These are phyloP conservation scores for Monosporascus sp. DNA, from an alignment of 2,329 filamentous ascomycete genomes.

Conservation along the genomic window DNA sequence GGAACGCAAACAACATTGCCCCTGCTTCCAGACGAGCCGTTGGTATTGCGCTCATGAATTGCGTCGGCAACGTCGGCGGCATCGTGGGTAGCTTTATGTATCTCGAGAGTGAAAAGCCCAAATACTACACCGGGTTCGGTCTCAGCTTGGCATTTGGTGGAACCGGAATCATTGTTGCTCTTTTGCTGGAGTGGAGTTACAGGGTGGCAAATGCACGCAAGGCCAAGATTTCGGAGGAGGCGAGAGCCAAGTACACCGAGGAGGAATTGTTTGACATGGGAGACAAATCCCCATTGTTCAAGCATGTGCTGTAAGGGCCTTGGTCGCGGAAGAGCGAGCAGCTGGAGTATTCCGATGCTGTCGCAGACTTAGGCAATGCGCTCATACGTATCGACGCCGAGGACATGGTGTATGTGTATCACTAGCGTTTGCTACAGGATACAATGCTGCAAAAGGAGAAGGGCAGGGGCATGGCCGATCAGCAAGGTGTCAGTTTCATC, in stretches of 20 bases:
- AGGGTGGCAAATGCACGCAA: conserved; percentile 5
- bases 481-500: too few species aligned
- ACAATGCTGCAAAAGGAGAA: too few species aligned
- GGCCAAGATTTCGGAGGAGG: conserved; percentile 3
- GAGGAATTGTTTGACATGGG: conserved; percentile 10
- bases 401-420: too few species aligned
- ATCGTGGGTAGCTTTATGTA: conserved; percentile 36
- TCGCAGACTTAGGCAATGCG: too few species aligned
- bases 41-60: conserved; percentile 33
- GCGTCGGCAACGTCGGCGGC: conserved; percentile 35
- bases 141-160: conserved; percentile 27
- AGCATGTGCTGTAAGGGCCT: not conserved
- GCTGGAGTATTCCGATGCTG: too few species aligned
- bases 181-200: conserved; percentile 23
- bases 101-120: conserved; percentile 27
- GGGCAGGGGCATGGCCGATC: too few species aligned
- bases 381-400: too few species aligned
- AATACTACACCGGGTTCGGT: conserved; percentile 31
- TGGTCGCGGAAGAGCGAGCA: too few species aligned
- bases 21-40: conserved; percentile 31
- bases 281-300: conserved; percentile 9
- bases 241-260: conserved; percentile 2
- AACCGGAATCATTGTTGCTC: conserved; percentile 22
- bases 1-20: conserved; percentile 64
- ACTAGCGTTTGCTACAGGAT: too few species aligned